Evolutionary conservation across 148 eudicot species (phyloP), one percentile per base, ranked within the genome.

Genomic region (Suaeda aralocaspica): DNA sequence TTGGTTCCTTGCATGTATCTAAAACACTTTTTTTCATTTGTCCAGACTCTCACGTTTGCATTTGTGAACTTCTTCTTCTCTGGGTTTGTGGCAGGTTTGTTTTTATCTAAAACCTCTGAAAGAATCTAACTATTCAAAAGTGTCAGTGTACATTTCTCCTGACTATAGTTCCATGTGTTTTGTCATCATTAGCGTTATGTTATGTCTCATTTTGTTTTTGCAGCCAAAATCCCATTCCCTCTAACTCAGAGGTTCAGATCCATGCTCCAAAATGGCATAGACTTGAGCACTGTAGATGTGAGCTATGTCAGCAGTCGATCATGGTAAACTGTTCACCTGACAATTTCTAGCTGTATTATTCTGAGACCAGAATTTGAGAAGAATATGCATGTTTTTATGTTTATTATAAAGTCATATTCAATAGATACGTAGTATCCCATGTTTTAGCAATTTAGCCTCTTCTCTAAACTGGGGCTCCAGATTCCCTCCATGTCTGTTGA

Each of bases 51-150:
- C 72, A 94, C 99, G 39, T 94, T 94, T 80, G 99, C 99, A 5
- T 94, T 82, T 77, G 99, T 94, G 46, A 94, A 94, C 91, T 94
- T 94, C 65, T 94, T 94, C 90, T 94, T 94, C 87, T 94, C 99
- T 41, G 99, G 97, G 42, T 94, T 94, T 79, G 97, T 94, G 58
- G 97, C 98, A 87, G 98, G 96, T 83, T 36, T 72, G 86, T 76
- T 39, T 70, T 56, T 80, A 77, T 15, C 26, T 42, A 8, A 19
- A 22, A 39, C 24, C 34, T 19, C 7, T 28, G 22, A 51, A 39
- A 21, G 18, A 16, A 68, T 10, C 34, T 16, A 11, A n/a, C n/a
- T n/a, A n/a, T n/a, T n/a, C 19, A 7, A 13, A 2, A 50, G 55
- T 50, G 24, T 50, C 58, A 22, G 2, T 53, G 12, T 0, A 53